Base-by-base conservation (phyloP, 352 stramenopile genomes). In the Sclerospora graminicola region DNA sequence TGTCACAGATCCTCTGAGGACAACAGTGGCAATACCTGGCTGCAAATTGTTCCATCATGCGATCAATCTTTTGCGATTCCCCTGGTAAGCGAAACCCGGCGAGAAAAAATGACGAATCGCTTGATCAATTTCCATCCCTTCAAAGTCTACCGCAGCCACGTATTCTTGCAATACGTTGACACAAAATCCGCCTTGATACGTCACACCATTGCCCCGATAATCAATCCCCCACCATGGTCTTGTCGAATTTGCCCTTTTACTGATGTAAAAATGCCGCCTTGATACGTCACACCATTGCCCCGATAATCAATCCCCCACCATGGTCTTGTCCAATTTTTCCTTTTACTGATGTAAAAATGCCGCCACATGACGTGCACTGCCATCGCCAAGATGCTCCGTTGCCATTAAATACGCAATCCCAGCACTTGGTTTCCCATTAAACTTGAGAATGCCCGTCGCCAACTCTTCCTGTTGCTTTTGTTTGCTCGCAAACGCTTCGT, bases 21-120 rank as follows among this genome's bases (percentile, higher is more conserved):
- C 81, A 66, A 48, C 60, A 32, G 63, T 96, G 76, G 26, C 80
- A 82, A 35, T 70, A 91, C 1, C 74, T 75, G 60, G 98, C 95
- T 1, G 97, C 95, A 66, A 99, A 99, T 53, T 98, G 98, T 57
- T 99, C 96, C 94, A 99, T 99, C 54, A 99, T 99, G 23, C 97
- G 94, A 71, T 99, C 97, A 66, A 99, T 99, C 68, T 99, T 99
- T 61, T 99, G 96, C 0, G 96, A 96, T 66, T 99, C 97, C 18
- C 96, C 96, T 4, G 95, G 97, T 5, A 99, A 74, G 21, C 96
- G 91, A 69, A 99, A 99, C 21, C 94, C 94, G 19, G 83, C 79
- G 14, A 99, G 79, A n/a, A n/a, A 60, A 99, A 99, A 19, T 95
- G 70, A 18, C 96, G 84, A 52, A 99, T 98, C 13, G 95, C 96